Evolutionary conservation across 768 basidiomycete genomes (phyloP), one percentile per base, ranked within the genome.

Genomic region (Boletus edulis): DNA sequence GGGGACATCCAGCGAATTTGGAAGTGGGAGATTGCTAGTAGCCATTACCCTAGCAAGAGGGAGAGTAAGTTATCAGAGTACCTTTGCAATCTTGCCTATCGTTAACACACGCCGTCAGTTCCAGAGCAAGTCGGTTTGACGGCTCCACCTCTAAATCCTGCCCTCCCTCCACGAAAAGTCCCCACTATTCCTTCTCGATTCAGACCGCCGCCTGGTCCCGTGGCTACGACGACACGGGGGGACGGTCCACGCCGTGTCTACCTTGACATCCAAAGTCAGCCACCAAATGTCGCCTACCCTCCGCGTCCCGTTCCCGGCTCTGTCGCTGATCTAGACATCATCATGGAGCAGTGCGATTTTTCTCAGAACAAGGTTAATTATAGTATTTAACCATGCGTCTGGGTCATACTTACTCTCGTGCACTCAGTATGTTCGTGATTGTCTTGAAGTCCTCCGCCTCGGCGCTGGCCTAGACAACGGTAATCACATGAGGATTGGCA

Each of bases 281-380:
- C 83, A 4, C 82, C 83, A 17, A 74, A 83, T 58, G 78, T 86
- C 45, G 87, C 89, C 11, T 98, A 91, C 69, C 91, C 97, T 15
- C 91, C 91, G 14, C 81, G 96, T 50, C 97, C 96, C 22, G 75
- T 85, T 2, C 82, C 89, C 0, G 92, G 91, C 14, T 88, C 90
- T 54, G 81, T 95, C 18, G 81, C 91, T 10, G 97, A 99, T 70
- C 72, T 99, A 61, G 96, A 99, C 71, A 75, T 79, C 22, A 78
- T 98, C 5, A 89, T 95, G 89, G 87, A 94, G 41, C 84, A 94
- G 62, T 99, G 97, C 68, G 92, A 96, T 73, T 97, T 94, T 69
- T 84, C 85, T 15, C 78, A 83, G 58, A 80, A 82, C 62, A 91
- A 91, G 78, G 91, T 89, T 48, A 57, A 29, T 22, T 14, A 24